These are phyloP conservation scores for Inonotus obliquus DNA, from an alignment of 1,284 basidiomycete genomes.

Conservation along the genomic window DNA sequence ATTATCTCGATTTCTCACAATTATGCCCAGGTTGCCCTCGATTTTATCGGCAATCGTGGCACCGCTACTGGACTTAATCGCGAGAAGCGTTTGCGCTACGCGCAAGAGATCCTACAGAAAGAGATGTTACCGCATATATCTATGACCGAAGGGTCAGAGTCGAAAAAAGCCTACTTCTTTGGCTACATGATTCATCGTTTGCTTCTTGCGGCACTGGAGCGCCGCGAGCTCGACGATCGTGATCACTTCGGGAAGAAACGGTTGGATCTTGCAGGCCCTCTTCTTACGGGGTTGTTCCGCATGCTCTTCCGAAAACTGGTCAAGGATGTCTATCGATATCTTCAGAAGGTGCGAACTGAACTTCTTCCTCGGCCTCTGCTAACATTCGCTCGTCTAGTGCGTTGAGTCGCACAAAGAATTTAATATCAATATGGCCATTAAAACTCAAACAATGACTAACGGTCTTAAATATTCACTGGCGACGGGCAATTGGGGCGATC, in stretches of 20 bases:
- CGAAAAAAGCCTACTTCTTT: slow-evolving; percentile 99
- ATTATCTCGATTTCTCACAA: not conserved
- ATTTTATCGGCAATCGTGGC: slow-evolving; percentile 98
- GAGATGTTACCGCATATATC: slow-evolving; percentile 99
- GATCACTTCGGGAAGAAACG: slow-evolving; percentile 99
- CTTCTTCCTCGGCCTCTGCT: not conserved
- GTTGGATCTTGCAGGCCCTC: slow-evolving; percentile 91
- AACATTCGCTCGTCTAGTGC: slow-evolving; percentile 51
- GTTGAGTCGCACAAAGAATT: slow-evolving; percentile 97
- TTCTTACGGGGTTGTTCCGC: slow-evolving; percentile 93
- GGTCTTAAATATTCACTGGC: slow-evolving; percentile 98
- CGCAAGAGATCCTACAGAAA: slow-evolving; percentile 97
- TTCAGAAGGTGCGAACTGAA: slow-evolving; percentile 75
- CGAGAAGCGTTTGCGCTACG: slow-evolving; percentile 91
- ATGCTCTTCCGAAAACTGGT: slow-evolving; percentile 98
- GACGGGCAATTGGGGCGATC: slow-evolving; percentile 99
- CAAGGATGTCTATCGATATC: slow-evolving; percentile 93
- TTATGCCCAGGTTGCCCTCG: slow-evolving; percentile 63
- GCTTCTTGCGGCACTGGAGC: slow-evolving; percentile 87
- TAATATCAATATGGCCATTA: slow-evolving; percentile 88
- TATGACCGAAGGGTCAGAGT: slow-evolving; percentile 93
- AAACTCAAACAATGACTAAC: slow-evolving; percentile 96
- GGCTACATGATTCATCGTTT: slow-evolving; percentile 99
- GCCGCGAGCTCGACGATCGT: slow-evolving; percentile 96
- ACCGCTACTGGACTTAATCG: slow-evolving; percentile 91